Conservation (phyloP, 805 yeast species). For the Sporopachydermia lactativora region DNA sequence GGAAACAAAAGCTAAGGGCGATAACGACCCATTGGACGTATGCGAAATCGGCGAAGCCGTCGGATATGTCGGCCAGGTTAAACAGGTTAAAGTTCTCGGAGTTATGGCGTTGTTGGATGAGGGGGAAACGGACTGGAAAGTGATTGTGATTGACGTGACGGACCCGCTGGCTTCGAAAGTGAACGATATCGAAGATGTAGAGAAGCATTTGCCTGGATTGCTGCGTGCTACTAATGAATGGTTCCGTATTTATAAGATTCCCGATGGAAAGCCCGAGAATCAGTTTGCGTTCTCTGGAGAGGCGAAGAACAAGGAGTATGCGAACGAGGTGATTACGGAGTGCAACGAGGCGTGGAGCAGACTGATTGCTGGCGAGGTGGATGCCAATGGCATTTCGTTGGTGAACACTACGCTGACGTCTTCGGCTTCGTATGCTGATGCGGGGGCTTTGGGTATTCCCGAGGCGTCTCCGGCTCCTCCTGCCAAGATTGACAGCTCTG, state of each 20-base stretch:
- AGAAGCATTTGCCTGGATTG: constrained; percentile 53
- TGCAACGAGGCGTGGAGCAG: constrained; percentile 58
- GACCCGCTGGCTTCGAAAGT: constrained; percentile 53
- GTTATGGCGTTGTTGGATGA: constrained; percentile 92
- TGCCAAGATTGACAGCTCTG: constrained; percentile 1
- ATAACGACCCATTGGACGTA: constrained; percentile 90
- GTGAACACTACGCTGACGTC: constrained; percentile 47
- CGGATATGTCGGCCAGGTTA: constrained; percentile 52
- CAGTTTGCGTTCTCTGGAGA: constrained; percentile 63
- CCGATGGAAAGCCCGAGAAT: constrained; percentile 69
- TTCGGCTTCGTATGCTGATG: constrained; percentile 27
- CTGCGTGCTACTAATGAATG: constrained; percentile 55
- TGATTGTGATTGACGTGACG: constrained; percentile 51
- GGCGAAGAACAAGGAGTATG: constrained; percentile 41
- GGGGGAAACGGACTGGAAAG: constrained; percentile 96
- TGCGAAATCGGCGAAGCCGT: constrained; percentile 70
- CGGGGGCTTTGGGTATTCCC: constrained; percentile 16
- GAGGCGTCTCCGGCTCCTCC: constrained; percentile 11
- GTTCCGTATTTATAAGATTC: constrained; percentile 76
- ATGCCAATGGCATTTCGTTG: constrained; percentile 55
- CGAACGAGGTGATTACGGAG: constrained; percentile 45
- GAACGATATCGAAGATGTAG: constrained; percentile 55
- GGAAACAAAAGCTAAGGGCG: constrained; percentile 51
- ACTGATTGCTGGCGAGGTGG: constrained; percentile 51
- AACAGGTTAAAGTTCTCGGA: constrained; percentile 86